Conservation (phyloP, 2,329 filamentous ascomycete species). For the Pseudocercospora ulei region DNA sequence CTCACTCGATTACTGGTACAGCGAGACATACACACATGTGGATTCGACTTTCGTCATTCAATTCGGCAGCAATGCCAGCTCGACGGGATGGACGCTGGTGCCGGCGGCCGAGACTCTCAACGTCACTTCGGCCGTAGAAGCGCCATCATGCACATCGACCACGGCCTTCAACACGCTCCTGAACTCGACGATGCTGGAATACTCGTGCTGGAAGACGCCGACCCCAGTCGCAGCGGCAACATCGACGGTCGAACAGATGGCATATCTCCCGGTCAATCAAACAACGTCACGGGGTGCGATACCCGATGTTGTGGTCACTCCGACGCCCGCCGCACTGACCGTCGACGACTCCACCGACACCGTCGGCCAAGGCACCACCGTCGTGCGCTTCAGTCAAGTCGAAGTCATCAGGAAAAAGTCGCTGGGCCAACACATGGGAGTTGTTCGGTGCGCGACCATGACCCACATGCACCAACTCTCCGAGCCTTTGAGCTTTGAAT, state of each 20-base stretch:
- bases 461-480: conserved; percentile 34
- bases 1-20: conserved; percentile 34
- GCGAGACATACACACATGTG: conserved; percentile 29
- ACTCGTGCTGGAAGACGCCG: conserved; percentile 26
- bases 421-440: conserved; percentile 27
- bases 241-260: conserved; percentile 29
- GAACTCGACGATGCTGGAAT: conserved; percentile 18
- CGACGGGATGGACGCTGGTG: conserved; percentile 30
- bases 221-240: conserved; percentile 31
- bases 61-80: conserved; percentile 25
- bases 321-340: conserved; percentile 28
- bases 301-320: conserved; percentile 28
- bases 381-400: conserved; percentile 39
- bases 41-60: conserved; percentile 31
- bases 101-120: conserved; percentile 31
- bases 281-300: conserved; percentile 27
- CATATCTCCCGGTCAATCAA: conserved; percentile 25
- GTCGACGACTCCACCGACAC: conserved; percentile 21
- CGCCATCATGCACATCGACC: conserved; percentile 25
- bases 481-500: conserved; percentile 35
- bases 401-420: conserved; percentile 35
- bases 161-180: conserved; percentile 21
- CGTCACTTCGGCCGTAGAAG: conserved; percentile 28
- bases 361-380: conserved; percentile 33
- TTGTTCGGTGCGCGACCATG: conserved; percentile 27